Evolutionary conservation across 1,284 basidiomycete genomes (phyloP).

Genomic region (Microbotryum intermedium): DNA sequence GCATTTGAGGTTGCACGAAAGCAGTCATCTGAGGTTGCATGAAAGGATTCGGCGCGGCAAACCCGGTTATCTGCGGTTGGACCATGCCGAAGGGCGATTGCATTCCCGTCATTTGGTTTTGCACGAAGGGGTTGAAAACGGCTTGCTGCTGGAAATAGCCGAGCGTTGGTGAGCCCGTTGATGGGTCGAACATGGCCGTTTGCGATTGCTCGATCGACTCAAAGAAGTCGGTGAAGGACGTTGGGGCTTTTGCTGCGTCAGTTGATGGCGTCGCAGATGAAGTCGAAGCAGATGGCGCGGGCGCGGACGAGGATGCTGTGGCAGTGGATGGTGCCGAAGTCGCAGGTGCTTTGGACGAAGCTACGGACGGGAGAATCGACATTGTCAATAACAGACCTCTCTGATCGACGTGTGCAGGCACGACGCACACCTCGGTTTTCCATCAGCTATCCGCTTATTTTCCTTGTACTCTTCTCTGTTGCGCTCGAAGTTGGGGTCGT

Average conservation of each 20-base stretch:
- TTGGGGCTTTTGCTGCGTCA: conserved; percentile 35
- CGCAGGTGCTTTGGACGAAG: conserved; percentile 3
- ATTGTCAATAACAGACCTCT: background rate
- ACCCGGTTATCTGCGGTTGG: conserved; percentile 27
- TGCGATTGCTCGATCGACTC: conserved; percentile 77
- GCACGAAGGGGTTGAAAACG: conserved; percentile 68
- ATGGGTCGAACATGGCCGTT: conserved; percentile 59
- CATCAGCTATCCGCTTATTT: conserved; percentile 68
- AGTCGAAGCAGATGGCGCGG: conserved; percentile 4
- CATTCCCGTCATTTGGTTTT: conserved; percentile 41
- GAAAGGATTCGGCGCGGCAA: conserved; percentile 14
- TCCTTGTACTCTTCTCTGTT: conserved; percentile 85
- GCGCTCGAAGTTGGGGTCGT: conserved; percentile 91
- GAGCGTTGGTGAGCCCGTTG: conserved; percentile 39
- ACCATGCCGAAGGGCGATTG: conserved; percentile 19
- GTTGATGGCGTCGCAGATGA: conserved; percentile 4
- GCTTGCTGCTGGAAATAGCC: conserved; percentile 56
- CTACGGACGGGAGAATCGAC: background rate
- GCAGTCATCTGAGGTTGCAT: conserved; percentile 34
- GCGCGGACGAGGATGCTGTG: conserved; percentile 8
- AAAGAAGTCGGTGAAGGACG: conserved; percentile 78
- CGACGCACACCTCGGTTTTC: conserved; percentile 35
- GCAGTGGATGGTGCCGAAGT: conserved; percentile 16
- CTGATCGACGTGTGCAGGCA: background rate
- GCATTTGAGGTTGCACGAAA: conserved; percentile 29